phyloP scores from a whole-genome alignment of 1,139 yeast genomes.

The Debaryomyces sp. region DNA sequence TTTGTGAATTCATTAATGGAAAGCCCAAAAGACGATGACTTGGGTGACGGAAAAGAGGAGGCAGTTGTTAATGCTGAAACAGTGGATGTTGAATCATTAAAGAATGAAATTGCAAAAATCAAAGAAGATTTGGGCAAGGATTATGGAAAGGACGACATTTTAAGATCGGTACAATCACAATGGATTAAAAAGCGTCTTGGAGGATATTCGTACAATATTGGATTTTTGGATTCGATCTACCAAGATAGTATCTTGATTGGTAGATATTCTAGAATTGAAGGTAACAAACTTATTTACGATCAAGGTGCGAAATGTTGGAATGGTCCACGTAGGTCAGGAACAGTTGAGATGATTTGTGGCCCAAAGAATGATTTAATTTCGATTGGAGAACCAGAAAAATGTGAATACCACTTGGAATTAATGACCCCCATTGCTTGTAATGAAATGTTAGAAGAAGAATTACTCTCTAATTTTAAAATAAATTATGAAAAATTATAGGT shows the following conservation, averaged over 20 bases:
- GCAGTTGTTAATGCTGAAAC: slow-evolving; percentile 12
- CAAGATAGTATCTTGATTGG: slow-evolving; percentile 70
- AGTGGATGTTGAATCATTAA: slow-evolving; percentile 22
- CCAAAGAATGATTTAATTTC: slow-evolving; percentile 52
- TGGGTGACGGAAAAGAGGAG: slow-evolving; percentile 7
- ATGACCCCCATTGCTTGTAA: slow-evolving; percentile 74
- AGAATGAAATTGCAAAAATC: slow-evolving; percentile 20
- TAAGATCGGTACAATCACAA: slow-evolving; percentile 57
- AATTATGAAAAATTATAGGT: slow-evolving; percentile 19
- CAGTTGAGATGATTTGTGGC: slow-evolving; percentile 71
- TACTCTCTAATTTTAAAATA: slow-evolving; percentile 25
- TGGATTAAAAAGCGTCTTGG: slow-evolving; percentile 58
- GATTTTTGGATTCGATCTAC: slow-evolving; percentile 56
- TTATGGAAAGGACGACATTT: slow-evolving; percentile 67
- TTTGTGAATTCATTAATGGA: slow-evolving; percentile 14
- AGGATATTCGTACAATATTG: slow-evolving; percentile 70
- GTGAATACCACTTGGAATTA: slow-evolving; percentile 70
- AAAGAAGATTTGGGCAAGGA: slow-evolving; percentile 26
- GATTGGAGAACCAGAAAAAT: slow-evolving; percentile 87
- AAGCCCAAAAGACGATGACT: background rate
- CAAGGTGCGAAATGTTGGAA: slow-evolving; percentile 93
- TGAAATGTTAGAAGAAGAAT: slow-evolving; percentile 32
- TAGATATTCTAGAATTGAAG: slow-evolving; percentile 36
- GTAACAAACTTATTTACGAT: slow-evolving; percentile 44
- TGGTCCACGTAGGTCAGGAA: slow-evolving; percentile 82